phyloP scores from a whole-genome alignment of 2,329 filamentous ascomycete genomes.

The Colletotrichum paranaense region DNA sequence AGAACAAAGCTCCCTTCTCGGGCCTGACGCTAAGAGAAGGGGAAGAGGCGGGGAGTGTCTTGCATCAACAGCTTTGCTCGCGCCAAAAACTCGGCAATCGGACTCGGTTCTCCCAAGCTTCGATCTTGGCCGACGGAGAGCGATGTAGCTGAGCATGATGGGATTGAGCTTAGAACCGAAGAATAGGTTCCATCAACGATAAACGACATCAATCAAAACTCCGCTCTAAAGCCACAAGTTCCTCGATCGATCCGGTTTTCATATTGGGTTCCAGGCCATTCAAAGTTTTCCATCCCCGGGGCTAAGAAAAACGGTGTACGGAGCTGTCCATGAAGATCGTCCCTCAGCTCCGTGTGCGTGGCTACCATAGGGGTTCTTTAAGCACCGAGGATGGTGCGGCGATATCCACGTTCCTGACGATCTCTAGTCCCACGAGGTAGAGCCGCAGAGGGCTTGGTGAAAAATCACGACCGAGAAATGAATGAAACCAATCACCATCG shows the following conservation, averaged over 20 bases:
- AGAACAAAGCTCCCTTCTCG: background rate
- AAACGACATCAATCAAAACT: background rate
- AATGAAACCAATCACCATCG: background rate
- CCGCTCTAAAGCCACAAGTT: background rate
- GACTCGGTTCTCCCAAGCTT: background rate
- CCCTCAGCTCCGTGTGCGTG: background rate
- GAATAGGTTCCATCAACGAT: background rate
- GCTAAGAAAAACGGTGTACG: too few relatives aligned
- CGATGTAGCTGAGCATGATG: background rate
- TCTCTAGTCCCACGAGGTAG: background rate
- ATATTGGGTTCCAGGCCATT: background rate
- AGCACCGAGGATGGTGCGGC: background rate
- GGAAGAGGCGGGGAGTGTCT: background rate
- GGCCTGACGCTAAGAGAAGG: background rate
- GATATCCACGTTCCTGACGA: background rate
- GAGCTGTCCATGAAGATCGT: background rate
- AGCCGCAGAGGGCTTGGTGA: background rate
- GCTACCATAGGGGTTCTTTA: too few relatives aligned
- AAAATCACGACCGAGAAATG: background rate
- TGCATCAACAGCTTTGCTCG: background rate
- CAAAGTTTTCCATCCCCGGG: background rate
- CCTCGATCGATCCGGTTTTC: background rate
- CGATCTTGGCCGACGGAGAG: background rate
- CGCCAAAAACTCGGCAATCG: background rate
- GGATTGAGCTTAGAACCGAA: background rate